Evolutionary conservation across 345 rosid genomes (phyloP).

Genomic region (Populus euphratica): DNA sequence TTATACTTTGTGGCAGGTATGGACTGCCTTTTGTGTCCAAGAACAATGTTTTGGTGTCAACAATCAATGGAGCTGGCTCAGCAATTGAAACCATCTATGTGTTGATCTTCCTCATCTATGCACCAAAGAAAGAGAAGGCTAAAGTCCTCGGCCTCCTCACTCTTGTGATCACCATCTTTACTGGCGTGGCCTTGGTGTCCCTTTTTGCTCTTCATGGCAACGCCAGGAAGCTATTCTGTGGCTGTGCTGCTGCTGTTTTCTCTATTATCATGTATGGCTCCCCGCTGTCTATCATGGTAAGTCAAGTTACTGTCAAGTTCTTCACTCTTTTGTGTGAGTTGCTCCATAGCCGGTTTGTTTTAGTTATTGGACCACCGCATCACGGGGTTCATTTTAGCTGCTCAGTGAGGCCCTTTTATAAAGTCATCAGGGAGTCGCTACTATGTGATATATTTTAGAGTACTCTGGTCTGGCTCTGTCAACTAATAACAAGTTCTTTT

Average conservation of each 20-base stretch:
- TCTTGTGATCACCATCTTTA: conserved; percentile 51
- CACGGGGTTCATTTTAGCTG: too few species aligned
- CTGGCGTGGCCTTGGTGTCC: conserved; percentile 58
- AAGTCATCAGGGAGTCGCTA: too few species aligned
- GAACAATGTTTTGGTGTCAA: conserved; percentile 69
- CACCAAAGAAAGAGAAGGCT: conserved; percentile 67
- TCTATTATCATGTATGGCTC: conserved; percentile 96
- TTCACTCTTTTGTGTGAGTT: not conserved
- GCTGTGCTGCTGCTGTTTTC: conserved; percentile 75
- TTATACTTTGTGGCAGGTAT: conserved; percentile 44
- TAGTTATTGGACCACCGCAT: too few species aligned
- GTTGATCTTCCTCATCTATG: conserved; percentile 54
- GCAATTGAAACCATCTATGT: conserved; percentile 66
- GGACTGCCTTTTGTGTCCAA: conserved; percentile 89
- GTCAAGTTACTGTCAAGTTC: not conserved
- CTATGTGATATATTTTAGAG: too few species aligned
- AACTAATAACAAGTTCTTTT: too few species aligned
- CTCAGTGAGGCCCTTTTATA: too few species aligned
- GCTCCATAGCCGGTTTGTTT: too few species aligned
- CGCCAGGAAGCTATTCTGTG: conserved; percentile 72
- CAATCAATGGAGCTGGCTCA: conserved; percentile 82
- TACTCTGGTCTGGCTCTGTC: too few species aligned
- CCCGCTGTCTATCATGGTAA: conserved; percentile 93
- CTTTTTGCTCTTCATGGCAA: conserved; percentile 64
- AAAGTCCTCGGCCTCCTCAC: conserved; percentile 63